Base-by-base conservation (phyloP, 2,329 filamentous ascomycete species). In the Arthrobotrys sinensis region DNA sequence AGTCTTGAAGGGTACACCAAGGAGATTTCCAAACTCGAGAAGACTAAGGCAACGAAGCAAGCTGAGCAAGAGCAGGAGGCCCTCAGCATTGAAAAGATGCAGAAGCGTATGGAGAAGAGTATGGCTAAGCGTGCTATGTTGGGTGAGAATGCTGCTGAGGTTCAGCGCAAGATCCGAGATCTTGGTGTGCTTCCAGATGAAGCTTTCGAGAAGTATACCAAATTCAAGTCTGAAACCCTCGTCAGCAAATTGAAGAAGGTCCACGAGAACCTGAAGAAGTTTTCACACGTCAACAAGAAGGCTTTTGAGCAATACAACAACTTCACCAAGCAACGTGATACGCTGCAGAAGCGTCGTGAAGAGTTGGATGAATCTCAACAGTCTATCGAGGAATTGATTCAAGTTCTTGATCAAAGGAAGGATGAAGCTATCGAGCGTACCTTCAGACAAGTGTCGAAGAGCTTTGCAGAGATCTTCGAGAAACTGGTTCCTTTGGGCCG, bases 291-390 rank as follows among this genome's bases (percentile, higher is more conserved):
- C 86, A 99, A 99, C 89, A 99, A 98, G 86, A 98, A 99, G 86
- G 96, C 96, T 0, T 97, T 98, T 83, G 96, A 99, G 85, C 96
- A 99, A 84, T 99, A 98, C 86, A 96, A 95, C 86, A 97, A 91
- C 85, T 99, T 98, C 84, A 97, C 95, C 6, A 92, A 91, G 63
- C 93, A 97, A 85, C 92, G 96, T 72, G 94, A 97, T 79, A 91
- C 92, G 21, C 88, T 99, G 16, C 92, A 92, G 62, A 92, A 92
- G 82, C 92, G 96, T 81, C 90, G 95, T 62, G 89, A 91, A 81
- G 96, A 98, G 84, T 90, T 99, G 10, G 93, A 97, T 82, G 91
- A 90, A 12, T 95, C 93, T 1, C 93, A 97, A 81, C 88, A 87
- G 40, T 95, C 93, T 0, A 99, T 99, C 81, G 91, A 96, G 83